Conservation (phyloP, 2,329 filamentous ascomycete species). For the Elsinoe necatrix region DNA sequence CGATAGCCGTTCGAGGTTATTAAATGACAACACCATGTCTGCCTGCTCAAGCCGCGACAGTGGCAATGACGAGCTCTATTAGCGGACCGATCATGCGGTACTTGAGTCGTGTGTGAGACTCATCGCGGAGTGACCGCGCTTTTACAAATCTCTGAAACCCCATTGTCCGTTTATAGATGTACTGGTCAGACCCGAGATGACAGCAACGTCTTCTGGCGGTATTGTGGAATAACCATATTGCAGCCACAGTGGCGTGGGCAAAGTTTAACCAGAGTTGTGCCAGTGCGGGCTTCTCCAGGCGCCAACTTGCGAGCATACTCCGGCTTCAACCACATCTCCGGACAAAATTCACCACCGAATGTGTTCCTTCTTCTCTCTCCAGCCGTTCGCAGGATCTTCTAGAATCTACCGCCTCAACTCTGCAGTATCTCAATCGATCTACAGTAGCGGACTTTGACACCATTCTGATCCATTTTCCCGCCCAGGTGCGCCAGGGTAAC, state of each 20-base stretch:
- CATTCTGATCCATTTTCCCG: background rate
- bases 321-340: background rate
- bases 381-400: background rate
- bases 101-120: background rate
- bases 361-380: background rate
- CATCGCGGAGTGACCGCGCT: background rate
- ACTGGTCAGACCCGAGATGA: constrained; percentile 2
- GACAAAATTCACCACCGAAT: background rate
- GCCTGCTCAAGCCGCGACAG: too few species aligned
- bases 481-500: background rate
- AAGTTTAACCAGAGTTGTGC: background rate
- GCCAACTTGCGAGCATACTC: background rate
- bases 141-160: constrained; percentile 11
- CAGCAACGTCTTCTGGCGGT: background rate
- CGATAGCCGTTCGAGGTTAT: background rate
- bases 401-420: too few species aligned
- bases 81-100: background rate
- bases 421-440: too few species aligned
- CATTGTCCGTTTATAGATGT: background rate
- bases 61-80: too few species aligned
- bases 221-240: background rate
- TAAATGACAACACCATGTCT: background rate
- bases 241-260: constrained; percentile 2
- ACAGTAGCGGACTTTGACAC: background rate
- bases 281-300: background rate